Conservation (phyloP, 352 stramenopile genomes). For the Aphanomyces cochlioides region DNA sequence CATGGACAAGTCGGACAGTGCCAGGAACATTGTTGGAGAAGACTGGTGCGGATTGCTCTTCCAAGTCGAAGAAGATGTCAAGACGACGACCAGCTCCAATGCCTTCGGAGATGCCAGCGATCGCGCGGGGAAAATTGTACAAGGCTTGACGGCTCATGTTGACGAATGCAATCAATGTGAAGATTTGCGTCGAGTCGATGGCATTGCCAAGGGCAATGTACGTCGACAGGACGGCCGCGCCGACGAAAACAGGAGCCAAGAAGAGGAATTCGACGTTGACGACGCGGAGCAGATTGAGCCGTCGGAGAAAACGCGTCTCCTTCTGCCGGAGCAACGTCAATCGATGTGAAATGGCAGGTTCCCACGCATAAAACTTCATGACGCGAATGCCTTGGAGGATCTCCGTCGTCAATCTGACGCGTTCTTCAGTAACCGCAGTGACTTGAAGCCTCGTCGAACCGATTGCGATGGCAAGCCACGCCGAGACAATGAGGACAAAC, state of each 20-base stretch:
- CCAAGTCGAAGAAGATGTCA: neutral
- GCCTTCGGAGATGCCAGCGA: neutral
- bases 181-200: neutral
- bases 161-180: neutral
- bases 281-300: neutral
- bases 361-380: conserved; percentile 89
- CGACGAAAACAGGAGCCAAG: neutral
- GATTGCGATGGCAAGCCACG: no score
- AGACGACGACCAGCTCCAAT: neutral
- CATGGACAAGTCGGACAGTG: no score
- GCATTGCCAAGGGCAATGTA: neutral
- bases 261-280: conserved; percentile 15
- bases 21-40: no score
- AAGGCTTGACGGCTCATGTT: conserved; percentile 3
- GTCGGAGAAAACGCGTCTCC: conserved; percentile 43
- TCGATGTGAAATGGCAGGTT: no score
- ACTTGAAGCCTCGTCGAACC: no score
- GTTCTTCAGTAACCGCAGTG: conserved; percentile 44
- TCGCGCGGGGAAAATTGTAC: neutral
- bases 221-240: neutral
- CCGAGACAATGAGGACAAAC: no score
- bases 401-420: conserved; percentile 93
- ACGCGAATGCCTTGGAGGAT: conserved; percentile 87
- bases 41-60: neutral
- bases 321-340: conserved; percentile 43